Evolutionary conservation across 768 basidiomycete species (phyloP).

Genomic region (Lactarius quietus): DNA sequence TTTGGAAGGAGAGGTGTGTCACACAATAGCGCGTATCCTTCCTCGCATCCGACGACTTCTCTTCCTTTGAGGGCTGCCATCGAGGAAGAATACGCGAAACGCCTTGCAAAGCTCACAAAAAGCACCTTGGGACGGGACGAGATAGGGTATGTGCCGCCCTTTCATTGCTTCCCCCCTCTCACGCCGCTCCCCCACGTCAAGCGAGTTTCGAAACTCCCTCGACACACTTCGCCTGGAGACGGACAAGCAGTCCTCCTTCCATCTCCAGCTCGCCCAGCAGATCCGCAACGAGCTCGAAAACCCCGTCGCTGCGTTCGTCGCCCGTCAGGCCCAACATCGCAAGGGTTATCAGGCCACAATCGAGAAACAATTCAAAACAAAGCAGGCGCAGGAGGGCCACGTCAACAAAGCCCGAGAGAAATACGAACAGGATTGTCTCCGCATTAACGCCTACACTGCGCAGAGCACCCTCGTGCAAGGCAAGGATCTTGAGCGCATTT

Average conservation of each 20-base stretch:
- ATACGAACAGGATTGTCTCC: conserved; percentile 88
- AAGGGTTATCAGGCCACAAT: conserved; percentile 69
- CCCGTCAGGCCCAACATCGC: conserved; percentile 66
- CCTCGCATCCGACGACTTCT: conserved; percentile 1
- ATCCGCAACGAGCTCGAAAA: conserved; percentile 74
- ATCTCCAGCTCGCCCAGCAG: conserved; percentile 69
- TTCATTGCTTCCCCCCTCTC: neutral
- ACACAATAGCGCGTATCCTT: conserved; percentile 7
- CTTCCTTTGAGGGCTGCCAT: conserved; percentile 63
- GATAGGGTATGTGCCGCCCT: conserved; percentile 66
- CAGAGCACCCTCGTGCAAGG: conserved; percentile 91
- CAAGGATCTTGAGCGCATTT: conserved; percentile 87
- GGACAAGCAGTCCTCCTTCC: conserved; percentile 72
- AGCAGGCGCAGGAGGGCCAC: conserved; percentile 81
- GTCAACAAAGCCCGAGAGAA: conserved; percentile 89
- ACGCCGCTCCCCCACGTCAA: conserved; percentile 32
- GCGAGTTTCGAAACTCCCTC: conserved; percentile 77
- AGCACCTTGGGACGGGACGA: conserved; percentile 79
- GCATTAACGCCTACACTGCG: conserved; percentile 92
- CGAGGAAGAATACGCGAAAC: conserved; percentile 94
- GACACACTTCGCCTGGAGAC: conserved; percentile 82
- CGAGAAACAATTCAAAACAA: conserved; percentile 89
- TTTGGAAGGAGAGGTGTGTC: conserved; percentile 92
- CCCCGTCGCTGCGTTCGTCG: conserved; percentile 54
- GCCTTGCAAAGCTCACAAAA: conserved; percentile 75